These are phyloP conservation scores for Vanrija sp. DNA, from an alignment of 1,284 basidiomycete species.

Conservation along the genomic window DNA sequence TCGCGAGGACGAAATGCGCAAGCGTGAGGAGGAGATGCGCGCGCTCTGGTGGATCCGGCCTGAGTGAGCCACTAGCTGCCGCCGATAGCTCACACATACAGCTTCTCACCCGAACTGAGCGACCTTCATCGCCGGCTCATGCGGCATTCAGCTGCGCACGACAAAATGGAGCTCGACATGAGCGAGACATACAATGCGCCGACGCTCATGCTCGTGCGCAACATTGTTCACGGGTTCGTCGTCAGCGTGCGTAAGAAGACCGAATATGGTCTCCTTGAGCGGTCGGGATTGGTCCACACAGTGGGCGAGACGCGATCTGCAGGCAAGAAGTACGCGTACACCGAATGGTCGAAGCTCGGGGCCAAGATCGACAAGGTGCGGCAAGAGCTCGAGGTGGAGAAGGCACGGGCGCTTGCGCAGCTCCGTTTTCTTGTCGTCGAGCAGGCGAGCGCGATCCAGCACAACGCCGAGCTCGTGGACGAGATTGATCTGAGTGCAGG, in stretches of 20 bases:
- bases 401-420: constrained; percentile 66
- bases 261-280: constrained; percentile 52
- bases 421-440: constrained; percentile 67
- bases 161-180: constrained; percentile 30
- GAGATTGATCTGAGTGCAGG: constrained; percentile 82
- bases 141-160: constrained; percentile 20
- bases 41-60: constrained; percentile 64
- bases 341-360: constrained; percentile 69
- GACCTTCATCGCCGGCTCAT: constrained; percentile 53
- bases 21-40: constrained; percentile 29
- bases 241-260: constrained; percentile 44
- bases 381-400: constrained; percentile 57
- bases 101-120: constrained; percentile 63
- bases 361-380: constrained; percentile 60
- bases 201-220: constrained; percentile 4
- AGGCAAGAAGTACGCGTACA: constrained; percentile 62
- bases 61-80: constrained; percentile 29
- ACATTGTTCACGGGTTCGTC: constrained; percentile 7
- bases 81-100: constrained; percentile 34
- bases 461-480: constrained; percentile 76
- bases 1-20: constrained; percentile 19
- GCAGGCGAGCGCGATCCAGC: constrained; percentile 58
- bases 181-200: constrained; percentile 55
- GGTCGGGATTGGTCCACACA: constrained; percentile 27
- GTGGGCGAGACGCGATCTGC: constrained; percentile 14